These are phyloP conservation scores for Tetragonia tetragonoides DNA, from an alignment of 148 eudicot species.

Conservation along the genomic window DNA sequence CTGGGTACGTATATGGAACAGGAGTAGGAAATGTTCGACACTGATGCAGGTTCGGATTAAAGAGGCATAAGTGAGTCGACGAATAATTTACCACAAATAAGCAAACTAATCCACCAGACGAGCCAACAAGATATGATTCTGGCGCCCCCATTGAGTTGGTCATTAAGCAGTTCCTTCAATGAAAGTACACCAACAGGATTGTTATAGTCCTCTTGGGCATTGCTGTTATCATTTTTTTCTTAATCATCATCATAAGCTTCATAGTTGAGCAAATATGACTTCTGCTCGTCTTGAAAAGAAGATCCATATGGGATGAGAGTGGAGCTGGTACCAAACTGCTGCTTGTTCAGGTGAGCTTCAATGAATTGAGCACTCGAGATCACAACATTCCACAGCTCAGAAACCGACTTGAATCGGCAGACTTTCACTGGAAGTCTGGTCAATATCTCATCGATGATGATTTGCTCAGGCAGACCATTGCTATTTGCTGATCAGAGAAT, in stretches of 20 bases:
- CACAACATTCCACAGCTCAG: not conserved
- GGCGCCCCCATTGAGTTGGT: not conserved
- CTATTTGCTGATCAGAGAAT: too few species aligned
- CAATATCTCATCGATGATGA: not conserved
- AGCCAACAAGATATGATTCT: not conserved
- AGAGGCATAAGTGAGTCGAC: not conserved
- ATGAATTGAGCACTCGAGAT: not conserved
- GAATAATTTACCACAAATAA: not conserved
- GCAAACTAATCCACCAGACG: conserved; percentile 1
- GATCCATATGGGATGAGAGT: not conserved
- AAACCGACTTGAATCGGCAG: conserved; percentile 2
- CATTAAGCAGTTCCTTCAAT: not conserved
- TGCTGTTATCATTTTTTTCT: not conserved
- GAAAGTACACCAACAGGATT: not conserved
- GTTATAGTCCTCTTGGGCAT: not conserved
- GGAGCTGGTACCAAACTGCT: not conserved
- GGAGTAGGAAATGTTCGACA: not conserved
- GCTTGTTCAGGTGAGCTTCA: not conserved
- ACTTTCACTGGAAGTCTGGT: not conserved
- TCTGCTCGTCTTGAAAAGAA: not conserved
- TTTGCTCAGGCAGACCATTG: not conserved
- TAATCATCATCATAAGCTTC: conserved; percentile 2
- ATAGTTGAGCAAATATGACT: not conserved
- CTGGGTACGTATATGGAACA: not conserved
- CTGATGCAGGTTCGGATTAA: not conserved